These are phyloP conservation scores for Kodamaea kaohsiungensis DNA, from an alignment of 805 yeast species.

Conservation along the genomic window DNA sequence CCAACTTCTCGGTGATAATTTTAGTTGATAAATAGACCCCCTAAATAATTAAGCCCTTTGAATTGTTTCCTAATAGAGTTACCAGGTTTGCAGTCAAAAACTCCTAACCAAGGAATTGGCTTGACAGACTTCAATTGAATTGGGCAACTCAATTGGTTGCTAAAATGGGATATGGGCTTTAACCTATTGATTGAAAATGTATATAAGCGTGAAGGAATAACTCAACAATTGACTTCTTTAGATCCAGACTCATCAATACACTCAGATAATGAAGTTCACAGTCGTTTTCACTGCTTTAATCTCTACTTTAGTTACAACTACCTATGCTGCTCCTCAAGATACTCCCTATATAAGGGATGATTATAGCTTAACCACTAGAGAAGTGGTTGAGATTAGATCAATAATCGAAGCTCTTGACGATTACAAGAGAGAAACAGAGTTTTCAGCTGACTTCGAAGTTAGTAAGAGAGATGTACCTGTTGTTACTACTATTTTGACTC, in stretches of 20 bases:
- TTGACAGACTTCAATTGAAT: background rate
- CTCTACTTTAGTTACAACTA: constrained; percentile 12
- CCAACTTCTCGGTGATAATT: background rate
- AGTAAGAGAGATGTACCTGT: constrained; percentile 40
- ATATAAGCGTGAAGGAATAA: background rate
- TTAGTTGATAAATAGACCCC: background rate
- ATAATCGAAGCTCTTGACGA: constrained; percentile 30
- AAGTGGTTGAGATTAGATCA: constrained; percentile 22
- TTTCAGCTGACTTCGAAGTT: constrained; percentile 22
- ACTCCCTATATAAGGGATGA: too few relatives aligned
- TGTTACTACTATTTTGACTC: constrained; percentile 41
- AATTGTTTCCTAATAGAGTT: background rate
- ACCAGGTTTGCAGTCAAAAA: background rate
- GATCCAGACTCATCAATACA: background rate
- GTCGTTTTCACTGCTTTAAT: constrained; percentile 12
- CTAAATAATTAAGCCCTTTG: background rate
- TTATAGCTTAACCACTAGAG: constrained; percentile 20
- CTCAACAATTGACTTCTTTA: background rate
- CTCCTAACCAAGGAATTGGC: background rate
- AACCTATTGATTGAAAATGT: background rate
- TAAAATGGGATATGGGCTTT: too few relatives aligned
- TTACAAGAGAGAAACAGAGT: constrained; percentile 29
- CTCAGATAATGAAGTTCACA: constrained; percentile 15
- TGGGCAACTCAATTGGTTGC: background rate
- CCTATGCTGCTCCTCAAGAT: constrained; percentile 25